phyloP scores from a whole-genome alignment of 768 basidiomycete species.

The Leccinum rimulosum region DNA sequence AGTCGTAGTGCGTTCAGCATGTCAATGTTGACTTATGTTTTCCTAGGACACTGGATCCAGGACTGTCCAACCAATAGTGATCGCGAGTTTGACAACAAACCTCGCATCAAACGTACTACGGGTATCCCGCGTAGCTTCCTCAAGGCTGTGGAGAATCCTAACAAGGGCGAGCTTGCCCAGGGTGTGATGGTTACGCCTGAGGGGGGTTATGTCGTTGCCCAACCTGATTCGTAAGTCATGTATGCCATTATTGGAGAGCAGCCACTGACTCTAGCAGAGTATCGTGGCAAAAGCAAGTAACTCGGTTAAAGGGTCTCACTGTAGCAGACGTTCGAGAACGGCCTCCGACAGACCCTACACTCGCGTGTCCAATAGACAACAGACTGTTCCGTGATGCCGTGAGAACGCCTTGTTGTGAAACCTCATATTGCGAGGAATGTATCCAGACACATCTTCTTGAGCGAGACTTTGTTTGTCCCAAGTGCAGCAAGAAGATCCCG shows the following conservation, averaged over 20 bases:
- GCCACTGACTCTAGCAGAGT: slow-evolving; percentile 47
- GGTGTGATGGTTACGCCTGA: slow-evolving; percentile 99
- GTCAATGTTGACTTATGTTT: slow-evolving; percentile 5
- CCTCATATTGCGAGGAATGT: slow-evolving; percentile 94
- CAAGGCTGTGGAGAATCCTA: slow-evolving; percentile 90
- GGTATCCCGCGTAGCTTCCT: slow-evolving; percentile 98
- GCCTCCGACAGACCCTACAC: slow-evolving; percentile 69
- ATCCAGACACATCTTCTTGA: slow-evolving; percentile 93
- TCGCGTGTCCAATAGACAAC: slow-evolving; percentile 90
- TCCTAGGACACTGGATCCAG: slow-evolving; percentile 96
- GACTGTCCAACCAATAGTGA: slow-evolving; percentile 98
- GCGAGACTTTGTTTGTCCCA: slow-evolving; percentile 91
- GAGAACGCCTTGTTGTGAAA: slow-evolving; percentile 92
- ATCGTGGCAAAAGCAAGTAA: slow-evolving; percentile 92
- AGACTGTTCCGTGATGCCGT: slow-evolving; percentile 93
- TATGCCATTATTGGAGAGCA: neutral
- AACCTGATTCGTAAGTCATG: slow-evolving; percentile 85
- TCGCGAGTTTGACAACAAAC: slow-evolving; percentile 89
- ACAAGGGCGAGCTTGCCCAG: slow-evolving; percentile 63
- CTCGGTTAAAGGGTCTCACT: slow-evolving; percentile 75
- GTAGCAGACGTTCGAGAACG: slow-evolving; percentile 88
- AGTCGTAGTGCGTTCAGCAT: slow-evolving; percentile 11
- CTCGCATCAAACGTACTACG: slow-evolving; percentile 95
- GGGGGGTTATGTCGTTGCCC: slow-evolving; percentile 95
- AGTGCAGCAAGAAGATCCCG: slow-evolving; percentile 82